phyloP scores from a whole-genome alignment of 2,329 filamentous ascomycete genomes.

The Nakataea oryzae region DNA sequence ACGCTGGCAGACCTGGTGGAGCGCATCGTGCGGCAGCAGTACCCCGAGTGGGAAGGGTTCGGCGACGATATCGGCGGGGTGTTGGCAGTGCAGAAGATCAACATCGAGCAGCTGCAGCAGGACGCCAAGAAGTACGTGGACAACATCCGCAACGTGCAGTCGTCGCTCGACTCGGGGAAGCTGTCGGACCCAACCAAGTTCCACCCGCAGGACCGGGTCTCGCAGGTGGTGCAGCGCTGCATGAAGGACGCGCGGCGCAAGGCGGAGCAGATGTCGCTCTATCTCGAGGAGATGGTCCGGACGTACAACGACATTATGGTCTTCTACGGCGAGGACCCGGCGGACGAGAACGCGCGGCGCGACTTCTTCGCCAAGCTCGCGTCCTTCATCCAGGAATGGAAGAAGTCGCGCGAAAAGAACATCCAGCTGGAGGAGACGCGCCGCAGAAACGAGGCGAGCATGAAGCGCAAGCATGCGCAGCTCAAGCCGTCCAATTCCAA shows the following conservation, averaged over 20 bases:
- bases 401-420: conserved; percentile 94
- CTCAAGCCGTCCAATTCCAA: conserved; percentile 41
- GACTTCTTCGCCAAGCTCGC: conserved; percentile 96
- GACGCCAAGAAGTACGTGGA: conserved; percentile 90
- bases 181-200: conserved; percentile 95
- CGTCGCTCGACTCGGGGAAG: conserved; percentile 84
- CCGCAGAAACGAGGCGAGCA: conserved; percentile 77
- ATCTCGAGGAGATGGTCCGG: conserved; percentile 84
- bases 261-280: conserved; percentile 89
- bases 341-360: conserved; percentile 82
- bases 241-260: conserved; percentile 98
- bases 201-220: conserved; percentile 92
- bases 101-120: conserved; percentile 79
- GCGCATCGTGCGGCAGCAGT: conserved; percentile 91
- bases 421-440: conserved; percentile 68
- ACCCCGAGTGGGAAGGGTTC: conserved; percentile 90
- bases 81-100: conserved; percentile 74
- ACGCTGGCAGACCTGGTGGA: conserved; percentile 94
- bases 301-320: conserved; percentile 92
- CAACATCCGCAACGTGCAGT: conserved; percentile 89
- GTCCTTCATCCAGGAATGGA: conserved; percentile 85
- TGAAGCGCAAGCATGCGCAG: conserved; percentile 81
- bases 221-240: conserved; percentile 76
- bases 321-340: conserved; percentile 90
- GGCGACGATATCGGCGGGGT: conserved; percentile 75